phyloP scores from a whole-genome alignment of 1,284 basidiomycete genomes.

The Tremellales sp. region DNA sequence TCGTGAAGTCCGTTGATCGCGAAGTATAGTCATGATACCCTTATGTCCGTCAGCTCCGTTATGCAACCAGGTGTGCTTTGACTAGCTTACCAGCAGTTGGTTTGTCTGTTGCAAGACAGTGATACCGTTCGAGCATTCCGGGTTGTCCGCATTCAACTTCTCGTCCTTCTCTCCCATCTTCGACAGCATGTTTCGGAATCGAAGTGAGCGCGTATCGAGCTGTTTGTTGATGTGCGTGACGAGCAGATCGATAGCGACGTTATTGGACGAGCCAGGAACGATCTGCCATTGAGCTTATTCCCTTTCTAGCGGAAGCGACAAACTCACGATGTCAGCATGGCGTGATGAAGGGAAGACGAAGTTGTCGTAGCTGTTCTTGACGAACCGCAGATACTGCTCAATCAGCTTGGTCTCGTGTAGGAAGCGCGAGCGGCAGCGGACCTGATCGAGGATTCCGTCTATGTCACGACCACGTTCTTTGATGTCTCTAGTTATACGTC shows the following conservation, averaged over 20 bases:
- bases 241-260: constrained; percentile 82
- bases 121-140: constrained; percentile 21
- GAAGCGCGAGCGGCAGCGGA: constrained; percentile 1
- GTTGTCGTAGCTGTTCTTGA: constrained; percentile 90
- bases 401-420: neutral
- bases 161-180: constrained; percentile 19
- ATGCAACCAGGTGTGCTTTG: neutral
- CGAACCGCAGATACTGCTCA: constrained; percentile 66
- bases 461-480: constrained; percentile 82
- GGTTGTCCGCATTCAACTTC: constrained; percentile 1
- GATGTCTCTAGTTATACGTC: constrained; percentile 81
- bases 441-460: constrained; percentile 82
- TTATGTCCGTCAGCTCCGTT: constrained; percentile 39
- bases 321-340: constrained; percentile 77
- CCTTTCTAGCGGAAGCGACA: neutral
- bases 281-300: too few species aligned
- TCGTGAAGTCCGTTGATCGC: constrained; percentile 63
- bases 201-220: constrained; percentile 68
- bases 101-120: constrained; percentile 72
- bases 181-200: constrained; percentile 66
- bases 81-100: constrained; percentile 63
- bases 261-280: constrained; percentile 80
- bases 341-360: constrained; percentile 86
- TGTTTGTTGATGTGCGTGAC: constrained; percentile 84
- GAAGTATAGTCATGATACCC: constrained; percentile 83